Percentiles rank a stretch among this genome's conserved stretches.
Conservation (phyloP, 176 grass and related monocot species). For the Raddia guianensis region DNA sequence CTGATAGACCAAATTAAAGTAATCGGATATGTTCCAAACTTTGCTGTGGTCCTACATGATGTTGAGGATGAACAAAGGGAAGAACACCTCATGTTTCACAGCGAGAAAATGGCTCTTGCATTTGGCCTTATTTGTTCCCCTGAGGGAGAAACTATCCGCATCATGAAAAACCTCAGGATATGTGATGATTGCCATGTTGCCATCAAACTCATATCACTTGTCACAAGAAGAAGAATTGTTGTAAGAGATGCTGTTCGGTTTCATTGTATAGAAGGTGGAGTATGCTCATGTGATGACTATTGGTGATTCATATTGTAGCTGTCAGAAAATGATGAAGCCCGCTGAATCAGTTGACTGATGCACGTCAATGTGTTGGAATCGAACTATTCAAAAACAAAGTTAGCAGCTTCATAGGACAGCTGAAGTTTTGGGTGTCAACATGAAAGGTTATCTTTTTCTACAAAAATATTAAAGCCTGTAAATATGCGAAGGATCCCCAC, state of each 20-base stretch:
- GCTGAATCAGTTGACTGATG: conserved; percentile 2
- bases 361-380: not conserved
- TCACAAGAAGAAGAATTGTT: conserved; percentile 57
- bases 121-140: conserved; percentile 64
- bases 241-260: conserved; percentile 77
- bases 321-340: not conserved
- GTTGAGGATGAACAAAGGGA: conserved; percentile 83
- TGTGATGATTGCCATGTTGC: conserved; percentile 85
- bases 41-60: conserved; percentile 66
- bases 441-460: conserved; percentile 12
- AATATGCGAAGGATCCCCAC: not conserved
- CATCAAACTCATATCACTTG: conserved; percentile 64
- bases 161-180: conserved; percentile 83
- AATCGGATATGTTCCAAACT: conserved; percentile 67
- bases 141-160: conserved; percentile 47
- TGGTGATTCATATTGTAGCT: conserved; percentile 44
- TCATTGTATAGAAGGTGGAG: conserved; percentile 70
- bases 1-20: conserved; percentile 71
- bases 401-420: not conserved
- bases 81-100: conserved; percentile 77
- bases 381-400: conserved; percentile 4
- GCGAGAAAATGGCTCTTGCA: conserved; percentile 72
- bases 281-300: conserved; percentile 77
- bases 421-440: not conserved
- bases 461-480: not conserved